A percentile compares a stretch with the other conserved stretches of the same genome.
Evolutionary conservation across 164 flowering plant genomes (phyloP).

Genomic region (Magnolia kwangsiensis): DNA sequence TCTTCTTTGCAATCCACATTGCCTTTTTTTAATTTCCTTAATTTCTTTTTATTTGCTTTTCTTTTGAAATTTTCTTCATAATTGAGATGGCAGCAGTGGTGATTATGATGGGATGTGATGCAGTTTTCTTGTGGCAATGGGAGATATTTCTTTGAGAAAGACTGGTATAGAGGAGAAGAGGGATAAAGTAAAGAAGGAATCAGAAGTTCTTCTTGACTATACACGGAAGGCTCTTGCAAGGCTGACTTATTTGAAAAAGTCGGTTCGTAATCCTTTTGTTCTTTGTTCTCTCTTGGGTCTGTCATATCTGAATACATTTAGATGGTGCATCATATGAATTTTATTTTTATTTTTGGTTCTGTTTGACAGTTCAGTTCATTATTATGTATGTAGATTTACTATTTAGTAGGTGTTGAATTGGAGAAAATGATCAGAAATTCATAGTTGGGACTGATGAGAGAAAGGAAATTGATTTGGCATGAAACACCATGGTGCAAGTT

Average conservation of each 20-base stretch:
- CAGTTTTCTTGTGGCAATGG: conserved; percentile 94
- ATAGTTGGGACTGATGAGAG: not conserved
- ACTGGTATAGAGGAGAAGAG: conserved; percentile 92
- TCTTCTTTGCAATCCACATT: not conserved
- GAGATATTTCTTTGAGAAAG: conserved; percentile 79
- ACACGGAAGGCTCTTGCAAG: conserved; percentile 88
- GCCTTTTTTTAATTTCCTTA: not conserved
- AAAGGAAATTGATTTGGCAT: no score
- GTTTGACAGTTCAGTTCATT: not conserved
- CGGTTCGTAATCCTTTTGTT: not conserved
- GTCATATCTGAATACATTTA: not conserved
- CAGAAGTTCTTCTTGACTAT: conserved; percentile 81
- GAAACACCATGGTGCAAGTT: no score
- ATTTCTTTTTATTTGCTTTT: not conserved
- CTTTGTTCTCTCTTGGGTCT: no score
- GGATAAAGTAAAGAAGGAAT: conserved; percentile 80
- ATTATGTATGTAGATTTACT: not conserved
- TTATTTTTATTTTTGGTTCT: not conserved
- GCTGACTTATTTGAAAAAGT: conserved; percentile 92
- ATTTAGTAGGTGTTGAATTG: no score
- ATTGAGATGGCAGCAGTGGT: not conserved
- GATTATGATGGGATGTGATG: conserved; percentile 2
- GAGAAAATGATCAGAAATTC: not conserved
- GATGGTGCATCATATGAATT: not conserved
- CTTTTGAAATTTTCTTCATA: not conserved